Evolutionary conservation across 176 grass and related monocot genomes (phyloP).

Genomic region (Ensete glaucum): DNA sequence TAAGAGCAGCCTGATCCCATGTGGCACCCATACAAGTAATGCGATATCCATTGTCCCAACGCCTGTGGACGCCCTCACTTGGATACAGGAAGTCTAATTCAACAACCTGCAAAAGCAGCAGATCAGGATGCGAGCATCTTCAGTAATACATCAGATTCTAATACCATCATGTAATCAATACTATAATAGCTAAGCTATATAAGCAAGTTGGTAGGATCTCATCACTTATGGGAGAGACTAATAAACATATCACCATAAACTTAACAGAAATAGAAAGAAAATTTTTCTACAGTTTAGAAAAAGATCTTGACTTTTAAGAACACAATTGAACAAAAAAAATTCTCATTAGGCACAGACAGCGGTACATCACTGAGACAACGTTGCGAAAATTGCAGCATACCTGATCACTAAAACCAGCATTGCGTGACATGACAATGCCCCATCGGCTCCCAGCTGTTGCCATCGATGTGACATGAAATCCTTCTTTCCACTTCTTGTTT

Average conservation of each 20-base stretch:
- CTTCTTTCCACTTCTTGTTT: slow-evolving; percentile 82
- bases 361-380: neutral
- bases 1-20: slow-evolving; percentile 49
- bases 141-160: neutral
- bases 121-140: neutral
- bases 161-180: neutral
- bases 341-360: neutral
- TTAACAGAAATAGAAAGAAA: neutral
- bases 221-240: neutral
- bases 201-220: no score
- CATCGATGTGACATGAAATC: slow-evolving; percentile 63
- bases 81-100: slow-evolving; percentile 68
- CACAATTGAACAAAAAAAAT: neutral
- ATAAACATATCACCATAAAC: neutral
- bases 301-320: no score
- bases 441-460: slow-evolving; percentile 51
- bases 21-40: slow-evolving; percentile 58
- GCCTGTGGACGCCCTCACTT: slow-evolving; percentile 52
- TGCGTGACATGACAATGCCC: slow-evolving; percentile 68
- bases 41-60: slow-evolving; percentile 51
- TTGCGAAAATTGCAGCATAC: slow-evolving; percentile 19
- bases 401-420: slow-evolving; percentile 53
- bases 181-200: no score
- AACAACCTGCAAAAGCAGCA: slow-evolving; percentile 35
- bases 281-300: no score